Evolutionary conservation across 108 stramenopile species (phyloP).

Genomic region (Skeletonema grethae): DNA sequence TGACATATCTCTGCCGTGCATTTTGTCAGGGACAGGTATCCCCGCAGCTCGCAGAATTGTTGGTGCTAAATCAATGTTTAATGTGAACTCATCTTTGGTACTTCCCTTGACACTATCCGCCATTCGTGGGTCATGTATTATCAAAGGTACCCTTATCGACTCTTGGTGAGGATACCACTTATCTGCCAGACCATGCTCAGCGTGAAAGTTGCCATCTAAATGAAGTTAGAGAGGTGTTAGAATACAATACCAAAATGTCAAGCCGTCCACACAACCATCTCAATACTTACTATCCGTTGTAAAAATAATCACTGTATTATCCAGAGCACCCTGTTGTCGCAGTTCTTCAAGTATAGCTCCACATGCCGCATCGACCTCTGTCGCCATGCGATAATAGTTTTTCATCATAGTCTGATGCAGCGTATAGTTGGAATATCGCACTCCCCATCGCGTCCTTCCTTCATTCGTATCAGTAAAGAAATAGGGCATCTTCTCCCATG

Average conservation of each 20-base stretch:
- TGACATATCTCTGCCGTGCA: slow-evolving; percentile 81
- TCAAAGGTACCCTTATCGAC: slow-evolving; percentile 75
- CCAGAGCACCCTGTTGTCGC: slow-evolving; percentile 49
- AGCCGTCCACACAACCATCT: not conserved
- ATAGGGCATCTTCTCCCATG: slow-evolving; percentile 51
- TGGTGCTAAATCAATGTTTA: slow-evolving; percentile 81
- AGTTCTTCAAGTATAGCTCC: slow-evolving; percentile 66
- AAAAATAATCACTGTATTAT: slow-evolving; percentile 80
- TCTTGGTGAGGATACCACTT: slow-evolving; percentile 79
- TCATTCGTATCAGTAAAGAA: slow-evolving; percentile 66
- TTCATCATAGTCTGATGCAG: slow-evolving; percentile 69
- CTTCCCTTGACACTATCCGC: slow-evolving; percentile 50
- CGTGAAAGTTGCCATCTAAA: slow-evolving; percentile 72
- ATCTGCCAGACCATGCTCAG: slow-evolving; percentile 53
- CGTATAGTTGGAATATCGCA: slow-evolving; percentile 56
- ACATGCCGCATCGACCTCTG: slow-evolving; percentile 42
- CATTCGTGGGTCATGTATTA: slow-evolving; percentile 85
- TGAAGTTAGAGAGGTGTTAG: not conserved
- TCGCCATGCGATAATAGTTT: slow-evolving; percentile 76
- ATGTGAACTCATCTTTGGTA: slow-evolving; percentile 67
- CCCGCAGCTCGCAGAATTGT: slow-evolving; percentile 76
- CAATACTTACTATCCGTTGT: slow-evolving; percentile 65
- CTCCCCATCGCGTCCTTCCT: slow-evolving; percentile 60
- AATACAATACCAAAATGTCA: not conserved
- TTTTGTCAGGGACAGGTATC: slow-evolving; percentile 51